Conservation (phyloP, 306 rosid genomes). For the Purshia tridentata region DNA sequence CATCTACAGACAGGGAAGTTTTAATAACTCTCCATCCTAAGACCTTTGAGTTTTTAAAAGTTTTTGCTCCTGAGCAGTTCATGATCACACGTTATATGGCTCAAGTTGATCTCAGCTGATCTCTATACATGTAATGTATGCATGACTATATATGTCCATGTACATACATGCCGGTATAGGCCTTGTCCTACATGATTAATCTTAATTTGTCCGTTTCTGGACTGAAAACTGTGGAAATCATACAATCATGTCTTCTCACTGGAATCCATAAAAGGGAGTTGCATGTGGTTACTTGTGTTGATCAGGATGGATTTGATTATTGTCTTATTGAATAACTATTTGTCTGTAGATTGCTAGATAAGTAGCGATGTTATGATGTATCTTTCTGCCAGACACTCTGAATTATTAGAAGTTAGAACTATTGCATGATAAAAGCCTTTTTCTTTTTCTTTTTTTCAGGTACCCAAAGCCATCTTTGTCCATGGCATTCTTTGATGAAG, state of each 20-base stretch:
- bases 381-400: constrained; percentile 4
- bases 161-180: not conserved
- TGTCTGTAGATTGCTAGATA: not conserved
- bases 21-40: not conserved
- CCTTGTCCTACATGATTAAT: not conserved
- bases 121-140: no score
- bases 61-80: not conserved
- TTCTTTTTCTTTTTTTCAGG: constrained; percentile 36
- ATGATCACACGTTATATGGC: not conserved
- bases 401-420: constrained; percentile 1
- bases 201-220: not conserved
- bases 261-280: not conserved
- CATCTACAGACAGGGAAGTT: not conserved
- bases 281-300: not conserved
- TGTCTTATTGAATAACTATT: not conserved
- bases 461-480: constrained; percentile 39
- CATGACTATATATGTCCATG: not conserved
- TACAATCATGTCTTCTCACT: not conserved
- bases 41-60: not conserved
- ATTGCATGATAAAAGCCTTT: constrained; percentile 30
- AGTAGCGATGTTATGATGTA: not conserved
- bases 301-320: constrained; percentile 3
- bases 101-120: not conserved
- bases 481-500: constrained; percentile 37
- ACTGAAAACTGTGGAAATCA: not conserved